These are phyloP conservation scores for Aegilops sharonensis DNA, from an alignment of 176 grass and related monocot species.

Conservation along the genomic window DNA sequence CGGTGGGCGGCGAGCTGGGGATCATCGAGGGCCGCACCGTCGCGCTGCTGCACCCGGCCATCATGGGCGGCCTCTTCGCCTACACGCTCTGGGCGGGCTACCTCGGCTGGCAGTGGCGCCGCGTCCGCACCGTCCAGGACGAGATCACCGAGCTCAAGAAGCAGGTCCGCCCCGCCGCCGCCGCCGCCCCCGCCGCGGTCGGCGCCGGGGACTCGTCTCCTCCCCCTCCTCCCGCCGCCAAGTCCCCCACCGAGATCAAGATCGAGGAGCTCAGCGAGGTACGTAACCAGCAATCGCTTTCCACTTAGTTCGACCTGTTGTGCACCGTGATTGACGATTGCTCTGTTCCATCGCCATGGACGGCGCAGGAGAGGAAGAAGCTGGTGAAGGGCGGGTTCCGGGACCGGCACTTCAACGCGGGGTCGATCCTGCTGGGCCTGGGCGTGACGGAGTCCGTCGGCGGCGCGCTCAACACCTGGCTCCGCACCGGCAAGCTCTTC, in stretches of 20 bases:
- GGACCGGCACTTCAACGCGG: slow-evolving; percentile 86
- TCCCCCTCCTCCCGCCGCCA: background rate
- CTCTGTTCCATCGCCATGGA: background rate
- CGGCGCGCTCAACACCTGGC: slow-evolving; percentile 78
- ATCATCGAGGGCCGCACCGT: slow-evolving; percentile 80
- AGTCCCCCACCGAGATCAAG: slow-evolving; percentile 57
- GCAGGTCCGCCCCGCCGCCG: slow-evolving; percentile 56
- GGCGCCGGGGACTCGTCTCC: slow-evolving; percentile 16
- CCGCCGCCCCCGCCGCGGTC: slow-evolving; percentile 38
- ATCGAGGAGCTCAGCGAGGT: slow-evolving; percentile 83
- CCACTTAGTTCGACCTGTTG: background rate
- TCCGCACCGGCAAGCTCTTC: slow-evolving; percentile 88
- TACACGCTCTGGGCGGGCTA: slow-evolving; percentile 95
- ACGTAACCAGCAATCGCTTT: background rate
- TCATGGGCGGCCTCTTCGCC: slow-evolving; percentile 79
- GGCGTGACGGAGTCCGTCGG: slow-evolving; percentile 75
- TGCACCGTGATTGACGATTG: background rate
- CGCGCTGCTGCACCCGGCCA: slow-evolving; percentile 74
- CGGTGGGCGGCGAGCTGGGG: slow-evolving; percentile 71
- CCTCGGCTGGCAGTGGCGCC: slow-evolving; percentile 97
- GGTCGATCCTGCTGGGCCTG: slow-evolving; percentile 80
- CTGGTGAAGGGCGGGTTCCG: slow-evolving; percentile 70
- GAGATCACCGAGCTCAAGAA: slow-evolving; percentile 91
- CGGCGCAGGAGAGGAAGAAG: slow-evolving; percentile 71
- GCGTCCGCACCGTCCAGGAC: slow-evolving; percentile 84